Base-by-base conservation (phyloP, 148 eudicot genomes). In the Vaccinium macrocarpon region DNA sequence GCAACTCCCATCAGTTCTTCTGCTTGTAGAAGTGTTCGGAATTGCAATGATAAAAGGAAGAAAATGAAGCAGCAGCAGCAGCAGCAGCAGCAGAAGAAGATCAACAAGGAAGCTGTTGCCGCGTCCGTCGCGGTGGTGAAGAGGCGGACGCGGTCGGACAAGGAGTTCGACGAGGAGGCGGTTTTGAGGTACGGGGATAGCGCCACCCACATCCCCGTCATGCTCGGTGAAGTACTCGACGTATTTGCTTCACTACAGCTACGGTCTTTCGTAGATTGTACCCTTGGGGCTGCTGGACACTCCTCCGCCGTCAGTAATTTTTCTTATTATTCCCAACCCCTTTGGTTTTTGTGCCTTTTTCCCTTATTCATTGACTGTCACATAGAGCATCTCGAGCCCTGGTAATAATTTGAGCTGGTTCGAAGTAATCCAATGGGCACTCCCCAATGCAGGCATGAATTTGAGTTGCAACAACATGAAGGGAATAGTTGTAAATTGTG, bases 261-360 rank as follows among this genome's bases (percentile, higher is more conserved):
- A 32, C 84, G 85, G 5, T 89, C 98, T 10, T 97, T 95, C 85
- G 92, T 97, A 27, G 99, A 97, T 85, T 95, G 97, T 81, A 97
- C 99, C 16, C 93, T 97, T 12, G 99, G 99, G 3, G 99, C 99
- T 15, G 99, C 92, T 29, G 98, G 98, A 25, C 99, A 95, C 81
- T 95, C 99, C 32, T 90, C 92, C 56, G 97, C 95, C 75, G 99
- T 96, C 5, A 83, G 96, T 90, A 2, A 14, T 77, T 82, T 72
- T 57, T 77, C n/a, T 68, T 27, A 15, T 68, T 27, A 13, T 68
- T 68, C 73, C 71, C 72, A 21, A 18, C 64, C 23, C 64, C 12
- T n/a, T 62, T 8, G 27, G 27, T 62, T 62, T 62, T 42, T 42
- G 46, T 42, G 6, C 5, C 0, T 42, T 42, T 42, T 42, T 5